A percentile compares a stretch with the other conserved stretches of the same genome.
phyloP scores from a whole-genome alignment of 345 rosid species.

The Lepidium aucheri region DNA sequence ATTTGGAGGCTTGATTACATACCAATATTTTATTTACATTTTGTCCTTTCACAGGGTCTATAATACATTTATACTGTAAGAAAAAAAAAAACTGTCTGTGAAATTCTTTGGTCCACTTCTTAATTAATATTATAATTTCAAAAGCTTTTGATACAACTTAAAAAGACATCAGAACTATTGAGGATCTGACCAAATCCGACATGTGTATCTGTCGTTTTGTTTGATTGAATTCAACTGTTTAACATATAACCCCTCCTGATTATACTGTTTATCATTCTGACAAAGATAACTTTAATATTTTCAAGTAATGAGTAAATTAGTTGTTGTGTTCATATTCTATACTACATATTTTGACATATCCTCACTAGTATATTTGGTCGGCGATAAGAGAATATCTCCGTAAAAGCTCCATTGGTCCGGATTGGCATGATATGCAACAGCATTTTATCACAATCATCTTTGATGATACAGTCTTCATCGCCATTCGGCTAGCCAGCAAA shows the following conservation, averaged over 20 bases:
- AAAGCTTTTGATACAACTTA: neutral
- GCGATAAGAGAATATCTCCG: no score
- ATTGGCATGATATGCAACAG: no score
- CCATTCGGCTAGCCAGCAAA: no score
- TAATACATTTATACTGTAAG: no score
- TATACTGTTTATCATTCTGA: neutral
- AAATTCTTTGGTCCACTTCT: conserved; percentile 2
- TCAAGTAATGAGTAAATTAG: neutral
- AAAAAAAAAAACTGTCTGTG: no score
- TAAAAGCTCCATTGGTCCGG: no score
- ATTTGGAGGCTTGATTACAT: no score
- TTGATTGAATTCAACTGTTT: conserved; percentile 34
- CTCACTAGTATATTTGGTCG: neutral
- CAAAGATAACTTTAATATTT: neutral
- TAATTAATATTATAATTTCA: neutral
- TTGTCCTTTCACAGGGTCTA: neutral
- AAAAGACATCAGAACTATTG: conserved; percentile 7
- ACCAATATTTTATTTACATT: neutral
- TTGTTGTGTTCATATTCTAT: neutral
- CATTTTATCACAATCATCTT: no score
- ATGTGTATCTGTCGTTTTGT: conserved; percentile 10
- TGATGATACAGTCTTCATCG: no score
- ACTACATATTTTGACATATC: neutral
- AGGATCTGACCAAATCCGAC: conserved; percentile 21
- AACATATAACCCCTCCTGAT: conserved; percentile 21